Percentiles rank a stretch among this genome's conserved stretches.
Evolutionary conservation across 495 filamentous ascomycete genomes (phyloP).

Genomic region (Talaromyces thailandensis): DNA sequence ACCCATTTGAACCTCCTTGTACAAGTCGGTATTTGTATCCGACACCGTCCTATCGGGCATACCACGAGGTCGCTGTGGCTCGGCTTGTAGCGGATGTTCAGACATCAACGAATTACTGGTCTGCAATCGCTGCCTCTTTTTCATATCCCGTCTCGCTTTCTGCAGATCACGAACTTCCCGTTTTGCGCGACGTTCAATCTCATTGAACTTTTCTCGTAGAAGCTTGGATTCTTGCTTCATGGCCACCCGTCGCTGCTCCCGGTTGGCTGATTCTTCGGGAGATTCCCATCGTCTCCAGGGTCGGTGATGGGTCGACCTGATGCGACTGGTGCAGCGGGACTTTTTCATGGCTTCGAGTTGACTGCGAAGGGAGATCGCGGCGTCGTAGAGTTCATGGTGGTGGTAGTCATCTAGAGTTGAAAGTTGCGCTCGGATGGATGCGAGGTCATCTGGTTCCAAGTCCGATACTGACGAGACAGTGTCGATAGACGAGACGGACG

Average conservation of each 20-base stretch:
- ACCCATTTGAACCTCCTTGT: background rate
- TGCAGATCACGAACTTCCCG: constrained; percentile 29
- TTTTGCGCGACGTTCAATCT: constrained; percentile 29
- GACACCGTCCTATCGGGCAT: background rate
- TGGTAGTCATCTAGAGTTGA: constrained; percentile 29
- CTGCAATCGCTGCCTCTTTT: background rate
- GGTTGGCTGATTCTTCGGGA: constrained; percentile 26
- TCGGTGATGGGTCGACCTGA: constrained; percentile 9
- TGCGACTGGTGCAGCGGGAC: constrained; percentile 27
- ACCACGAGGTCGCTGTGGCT: background rate
- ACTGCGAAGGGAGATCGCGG: constrained; percentile 28
- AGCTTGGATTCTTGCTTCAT: constrained; percentile 32
- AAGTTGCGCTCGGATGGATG: constrained; percentile 31
- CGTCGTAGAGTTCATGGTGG: constrained; percentile 30
- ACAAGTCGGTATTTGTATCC: background rate
- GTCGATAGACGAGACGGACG: constrained; percentile 33
- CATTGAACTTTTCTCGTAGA: constrained; percentile 30
- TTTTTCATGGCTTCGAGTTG: constrained; percentile 28
- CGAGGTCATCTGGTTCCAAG: constrained; percentile 30
- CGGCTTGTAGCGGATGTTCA: background rate
- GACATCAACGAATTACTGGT: background rate
- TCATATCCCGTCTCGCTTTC: constrained; percentile 18
- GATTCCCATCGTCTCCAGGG: constrained; percentile 34
- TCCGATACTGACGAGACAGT: constrained; percentile 34
- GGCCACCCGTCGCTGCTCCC: constrained; percentile 19